A percentile compares a stretch with the other conserved stretches of the same genome.
Conservation (phyloP, 2,329 filamentous ascomycete genomes). For the Colletotrichum filicis region DNA sequence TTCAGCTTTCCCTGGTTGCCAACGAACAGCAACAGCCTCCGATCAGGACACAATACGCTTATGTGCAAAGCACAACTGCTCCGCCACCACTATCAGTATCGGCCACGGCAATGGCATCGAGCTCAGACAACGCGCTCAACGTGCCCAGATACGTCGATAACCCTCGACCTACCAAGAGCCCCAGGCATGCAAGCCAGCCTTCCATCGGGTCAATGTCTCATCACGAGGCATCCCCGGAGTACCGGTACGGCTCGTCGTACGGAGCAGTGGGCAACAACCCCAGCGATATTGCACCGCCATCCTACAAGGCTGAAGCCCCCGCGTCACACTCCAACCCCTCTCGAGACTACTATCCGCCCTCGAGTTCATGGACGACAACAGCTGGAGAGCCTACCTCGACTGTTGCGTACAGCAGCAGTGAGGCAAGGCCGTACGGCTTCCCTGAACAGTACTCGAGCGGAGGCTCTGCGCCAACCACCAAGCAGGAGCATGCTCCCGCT, state of each 20-base stretch:
- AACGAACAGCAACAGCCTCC: slow-evolving; percentile 58
- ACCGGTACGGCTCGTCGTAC: slow-evolving; percentile 65
- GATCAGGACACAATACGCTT: slow-evolving; percentile 66
- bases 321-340: slow-evolving; percentile 42
- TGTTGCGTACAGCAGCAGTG: slow-evolving; percentile 57
- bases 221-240: slow-evolving; percentile 63
- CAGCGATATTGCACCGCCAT: slow-evolving; percentile 45
- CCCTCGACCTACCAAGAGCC: slow-evolving; percentile 66
- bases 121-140: slow-evolving; percentile 58
- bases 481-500: slow-evolving; percentile 45
- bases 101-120: slow-evolving; percentile 45
- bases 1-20: slow-evolving; percentile 61
- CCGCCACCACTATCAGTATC: slow-evolving; percentile 61
- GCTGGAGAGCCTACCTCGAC: slow-evolving; percentile 58
- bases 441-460: slow-evolving; percentile 60
- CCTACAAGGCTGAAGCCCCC: slow-evolving; percentile 45
- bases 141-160: slow-evolving; percentile 70
- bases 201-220: slow-evolving; percentile 62
- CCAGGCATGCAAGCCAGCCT: slow-evolving; percentile 64
- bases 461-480: slow-evolving; percentile 44
- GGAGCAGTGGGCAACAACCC: slow-evolving; percentile 46
- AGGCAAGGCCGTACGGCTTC: slow-evolving; percentile 61
- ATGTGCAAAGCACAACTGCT: slow-evolving; percentile 61
- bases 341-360: slow-evolving; percentile 65
- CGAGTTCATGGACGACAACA: slow-evolving; percentile 63